Base-by-base conservation (phyloP, 1,139 yeast genomes). In the Debaryomyces psychrophilus region DNA sequence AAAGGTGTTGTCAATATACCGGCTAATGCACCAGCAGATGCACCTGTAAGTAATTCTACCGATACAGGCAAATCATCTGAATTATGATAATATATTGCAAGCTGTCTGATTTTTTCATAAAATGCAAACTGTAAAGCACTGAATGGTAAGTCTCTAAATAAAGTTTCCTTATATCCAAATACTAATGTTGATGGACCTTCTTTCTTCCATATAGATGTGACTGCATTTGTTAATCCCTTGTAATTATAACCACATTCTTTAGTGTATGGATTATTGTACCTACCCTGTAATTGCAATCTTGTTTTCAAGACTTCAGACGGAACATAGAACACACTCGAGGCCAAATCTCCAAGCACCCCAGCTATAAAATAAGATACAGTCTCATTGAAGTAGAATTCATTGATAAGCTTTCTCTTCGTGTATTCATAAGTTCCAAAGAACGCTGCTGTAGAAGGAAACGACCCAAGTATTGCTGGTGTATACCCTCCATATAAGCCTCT, bases 221-320 rank as follows among this genome's bases (percentile, higher is more conserved):
- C 69, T 1, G 98, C 97, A 65, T 89, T 82, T 15, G 76, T 58
- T 50, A 85, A 67, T 5, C 90, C 87, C 44, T 73, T 76, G 64
- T 93, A 93, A 62, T 93, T 93, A 66, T 93, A 93, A 0, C 97
- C 97, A 44, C 73, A 65, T 9, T 90, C 89, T 41, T 74, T 65
- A 51, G 92, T 90, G 63, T 77, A 75, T 0, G 87, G 88, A 62
- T 92, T 93, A 65, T 90, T 89, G 65, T 81, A 78, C 43, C 83
- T 77, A 1, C 99, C 99, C 67, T 93, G 99, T 45, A 93, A 71
- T 68, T 93, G 99, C 42, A 93, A 68, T 57, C 99, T 76, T 6
- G 99, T 90, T 64, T 95, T 93, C 48, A 93, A 69, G n/a, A 93
- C 98, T 63, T 93, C 99, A 28, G 93, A 84, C 2, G 99, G 99